Evolutionary conservation across 2,329 filamentous ascomycete species (phyloP), one percentile per base, ranked within the genome.

Genomic region (Cryoendolithus antarcticus): DNA sequence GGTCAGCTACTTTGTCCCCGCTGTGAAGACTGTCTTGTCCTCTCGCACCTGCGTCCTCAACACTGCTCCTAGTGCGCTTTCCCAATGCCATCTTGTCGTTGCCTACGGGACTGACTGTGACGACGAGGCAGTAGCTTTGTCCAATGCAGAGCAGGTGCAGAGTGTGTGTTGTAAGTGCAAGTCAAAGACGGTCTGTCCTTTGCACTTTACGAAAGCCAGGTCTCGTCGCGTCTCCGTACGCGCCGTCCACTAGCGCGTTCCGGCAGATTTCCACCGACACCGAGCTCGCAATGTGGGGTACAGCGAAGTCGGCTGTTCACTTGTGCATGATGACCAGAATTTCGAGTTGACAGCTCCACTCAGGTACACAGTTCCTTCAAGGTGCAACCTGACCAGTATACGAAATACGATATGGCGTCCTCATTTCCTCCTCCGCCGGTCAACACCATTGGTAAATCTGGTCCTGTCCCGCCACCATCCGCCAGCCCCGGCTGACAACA

Each of bases 361-460:
- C 15, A 19, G 15, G 15, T 19, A 19, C 15, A 19, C 15, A 19
- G 15, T 19, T 19, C 15, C 15, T 19, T 3, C 15, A 19, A 19
- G 6, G 24, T 27, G 24, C 24, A 8, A 27, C 24, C 6, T 7
- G 24, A 27, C 24, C 2, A 27, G 6, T 8, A 27, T 7, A 3
- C 11, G 11, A 39, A 15, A 39, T 12, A 19, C 15, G 15, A 19
- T 9, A 59, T 61, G 55, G 44, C 56, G 27, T 42, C 59, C 34
- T 44, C 51, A 3, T 89, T 88, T 57, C 86, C 86, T 49, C 85
- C 86, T 24, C 75, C 81, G 8, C 80, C 84, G 3, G 77, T 83
- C 50, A 77, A 76, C 56, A 82, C 81, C 48, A 89, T 93, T 66
- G 74, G 71, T 74, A 32, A 36, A 30, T 42, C 39, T 38, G 34